phyloP scores from a whole-genome alignment of 2,329 filamentous ascomycete species.

The Cladosporium sp. region DNA sequence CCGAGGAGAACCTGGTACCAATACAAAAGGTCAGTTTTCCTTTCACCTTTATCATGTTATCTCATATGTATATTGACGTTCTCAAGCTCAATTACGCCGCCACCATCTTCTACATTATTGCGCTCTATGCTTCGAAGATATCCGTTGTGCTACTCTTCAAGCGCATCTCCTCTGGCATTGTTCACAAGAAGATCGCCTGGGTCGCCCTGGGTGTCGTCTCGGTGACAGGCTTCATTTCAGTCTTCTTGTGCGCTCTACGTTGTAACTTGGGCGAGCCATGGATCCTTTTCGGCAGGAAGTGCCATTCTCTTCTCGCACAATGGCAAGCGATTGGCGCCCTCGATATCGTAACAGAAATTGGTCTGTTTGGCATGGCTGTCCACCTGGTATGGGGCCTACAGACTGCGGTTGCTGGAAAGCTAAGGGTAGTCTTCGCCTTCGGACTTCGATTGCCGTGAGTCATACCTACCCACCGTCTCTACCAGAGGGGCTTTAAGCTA shows the following conservation, averaged over 20 bases:
- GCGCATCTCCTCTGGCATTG: constrained; percentile 16
- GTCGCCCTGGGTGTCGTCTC: constrained; percentile 3
- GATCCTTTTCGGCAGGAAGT: constrained; percentile 2
- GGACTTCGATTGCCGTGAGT: constrained; percentile 8
- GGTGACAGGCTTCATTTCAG: constrained; percentile 13
- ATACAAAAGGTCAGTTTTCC: constrained; percentile 34
- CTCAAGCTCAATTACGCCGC: constrained; percentile 17
- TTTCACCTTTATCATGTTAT: too few species aligned
- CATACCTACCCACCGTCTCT: too few species aligned
- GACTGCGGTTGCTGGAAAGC: constrained; percentile 1
- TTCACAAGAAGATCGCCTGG: constrained; percentile 11
- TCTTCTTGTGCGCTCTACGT: constrained; percentile 16
- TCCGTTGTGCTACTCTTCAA: constrained; percentile 18
- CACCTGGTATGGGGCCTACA: constrained; percentile 9
- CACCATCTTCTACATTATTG: constrained; percentile 15
- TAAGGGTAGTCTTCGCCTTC: constrained; percentile 10
- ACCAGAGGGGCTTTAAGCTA: too few species aligned
- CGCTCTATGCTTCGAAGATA: constrained; percentile 17
- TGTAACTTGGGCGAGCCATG: constrained; percentile 17
- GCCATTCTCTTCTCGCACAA: constrained; percentile 20
- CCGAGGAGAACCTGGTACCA: constrained; percentile 14
- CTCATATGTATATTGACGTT: too few species aligned
- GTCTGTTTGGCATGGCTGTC: neutral
- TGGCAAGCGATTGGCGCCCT: constrained; percentile 38
- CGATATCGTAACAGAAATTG: constrained; percentile 32